These are phyloP conservation scores for Ustilago vetiveriae DNA, from an alignment of 1,284 basidiomycete species.

Conservation along the genomic window DNA sequence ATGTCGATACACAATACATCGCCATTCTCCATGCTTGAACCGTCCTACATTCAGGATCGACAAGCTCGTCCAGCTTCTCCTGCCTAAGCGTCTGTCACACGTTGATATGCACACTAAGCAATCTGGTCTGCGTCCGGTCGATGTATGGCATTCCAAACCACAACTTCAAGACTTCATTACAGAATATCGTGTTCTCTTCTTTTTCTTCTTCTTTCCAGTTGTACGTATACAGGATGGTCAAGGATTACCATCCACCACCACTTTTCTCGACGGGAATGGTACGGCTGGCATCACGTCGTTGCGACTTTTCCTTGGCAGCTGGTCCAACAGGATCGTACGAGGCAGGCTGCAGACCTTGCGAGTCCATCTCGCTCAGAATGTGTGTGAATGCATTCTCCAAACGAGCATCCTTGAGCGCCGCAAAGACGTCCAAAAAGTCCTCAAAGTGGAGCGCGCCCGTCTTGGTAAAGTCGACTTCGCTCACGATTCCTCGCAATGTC, in stretches of 20 bases:
- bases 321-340: constrained; percentile 53
- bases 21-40: no score
- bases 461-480: constrained; percentile 60
- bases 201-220: neutral
- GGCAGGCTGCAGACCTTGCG: constrained; percentile 37
- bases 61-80: neutral
- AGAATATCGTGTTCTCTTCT: neutral
- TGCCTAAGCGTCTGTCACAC: neutral
- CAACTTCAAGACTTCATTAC: no score
- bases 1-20: no score
- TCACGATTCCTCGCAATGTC: constrained; percentile 55
- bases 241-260: constrained; percentile 61
- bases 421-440: constrained; percentile 60
- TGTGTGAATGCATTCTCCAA: constrained; percentile 60
- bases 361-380: constrained; percentile 56
- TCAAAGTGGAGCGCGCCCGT: constrained; percentile 59
- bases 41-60: no score
- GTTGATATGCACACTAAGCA: no score
- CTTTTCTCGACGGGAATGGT: constrained; percentile 61
- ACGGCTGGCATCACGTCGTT: constrained; percentile 52
- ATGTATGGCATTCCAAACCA: no score
- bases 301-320: constrained; percentile 50
- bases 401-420: constrained; percentile 57
- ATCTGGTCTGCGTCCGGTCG: no score
- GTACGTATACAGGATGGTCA: no score